These are phyloP conservation scores for Auriculariales sp. DNA, from an alignment of 768 basidiomycete genomes.

Conservation along the genomic window DNA sequence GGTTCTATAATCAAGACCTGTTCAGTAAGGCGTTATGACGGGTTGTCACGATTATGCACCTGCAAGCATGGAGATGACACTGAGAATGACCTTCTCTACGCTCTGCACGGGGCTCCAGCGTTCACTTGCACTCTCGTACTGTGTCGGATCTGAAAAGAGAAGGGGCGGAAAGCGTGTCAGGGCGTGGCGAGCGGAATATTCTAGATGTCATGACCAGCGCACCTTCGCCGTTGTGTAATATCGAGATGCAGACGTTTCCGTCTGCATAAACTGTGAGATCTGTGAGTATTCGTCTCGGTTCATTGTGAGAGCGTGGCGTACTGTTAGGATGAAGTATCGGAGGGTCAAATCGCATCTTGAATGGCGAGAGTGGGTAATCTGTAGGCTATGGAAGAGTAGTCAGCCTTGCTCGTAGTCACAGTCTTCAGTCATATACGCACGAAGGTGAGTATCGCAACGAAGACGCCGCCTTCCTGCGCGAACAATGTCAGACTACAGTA, in stretches of 20 bases:
- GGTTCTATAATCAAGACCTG: slow-evolving; percentile 58
- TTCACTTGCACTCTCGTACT: slow-evolving; percentile 91
- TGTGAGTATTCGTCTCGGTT: too few relatives aligned
- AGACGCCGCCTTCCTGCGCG: slow-evolving; percentile 88
- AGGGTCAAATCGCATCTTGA: slow-evolving; percentile 99
- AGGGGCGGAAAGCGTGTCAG: neutral
- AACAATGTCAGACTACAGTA: too few relatives aligned
- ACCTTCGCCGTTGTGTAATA: slow-evolving; percentile 80
- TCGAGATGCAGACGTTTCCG: slow-evolving; percentile 96
- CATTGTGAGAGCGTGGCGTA: slow-evolving; percentile 26
- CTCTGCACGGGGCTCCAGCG: slow-evolving; percentile 99
- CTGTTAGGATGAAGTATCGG: slow-evolving; percentile 96
- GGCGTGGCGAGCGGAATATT: neutral
- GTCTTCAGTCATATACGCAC: slow-evolving; percentile 33
- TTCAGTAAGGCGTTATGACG: neutral
- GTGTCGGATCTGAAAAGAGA: slow-evolving; percentile 55
- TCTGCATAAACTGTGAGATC: slow-evolving; percentile 92
- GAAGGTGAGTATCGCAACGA: slow-evolving; percentile 83
- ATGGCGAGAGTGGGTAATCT: slow-evolving; percentile 95
- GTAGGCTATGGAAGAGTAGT: slow-evolving; percentile 36
- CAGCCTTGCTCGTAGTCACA: slow-evolving; percentile 1
- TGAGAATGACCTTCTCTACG: slow-evolving; percentile 91
- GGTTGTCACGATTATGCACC: slow-evolving; percentile 30
- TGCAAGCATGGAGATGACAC: slow-evolving; percentile 94
- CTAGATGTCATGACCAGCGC: neutral